Evolutionary conservation across 2,329 filamentous ascomycete species (phyloP).

Genomic region (Colletotrichum noveboracense): DNA sequence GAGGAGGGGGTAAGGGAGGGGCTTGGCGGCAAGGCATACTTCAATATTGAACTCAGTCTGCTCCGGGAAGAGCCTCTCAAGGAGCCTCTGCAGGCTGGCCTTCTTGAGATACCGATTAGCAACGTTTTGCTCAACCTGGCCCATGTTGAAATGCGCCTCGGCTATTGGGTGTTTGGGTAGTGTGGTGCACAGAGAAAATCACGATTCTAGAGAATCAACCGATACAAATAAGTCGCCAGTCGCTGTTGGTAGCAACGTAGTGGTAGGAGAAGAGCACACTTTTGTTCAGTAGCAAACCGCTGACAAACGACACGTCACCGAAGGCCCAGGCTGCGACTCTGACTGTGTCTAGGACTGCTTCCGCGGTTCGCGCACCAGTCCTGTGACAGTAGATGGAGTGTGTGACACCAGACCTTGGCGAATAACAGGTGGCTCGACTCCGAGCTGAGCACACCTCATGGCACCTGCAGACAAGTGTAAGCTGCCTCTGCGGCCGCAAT

Average conservation of each 20-base stretch:
- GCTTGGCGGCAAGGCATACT: constrained; percentile 19
- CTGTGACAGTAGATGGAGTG: not conserved
- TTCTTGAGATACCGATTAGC: constrained; percentile 30
- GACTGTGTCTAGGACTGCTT: not conserved
- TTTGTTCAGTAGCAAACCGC: not conserved
- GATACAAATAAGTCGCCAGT: not conserved
- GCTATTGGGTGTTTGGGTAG: not conserved
- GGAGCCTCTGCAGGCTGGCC: constrained; percentile 27
- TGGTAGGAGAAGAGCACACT: not conserved
- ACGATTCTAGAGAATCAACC: not conserved
- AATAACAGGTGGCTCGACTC: not conserved
- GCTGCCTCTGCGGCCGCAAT: not conserved
- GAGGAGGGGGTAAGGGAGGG: not conserved
- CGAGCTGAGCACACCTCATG: not conserved
- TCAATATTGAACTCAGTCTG: constrained; percentile 32
- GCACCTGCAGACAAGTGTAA: not conserved
- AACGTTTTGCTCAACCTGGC: constrained; percentile 25
- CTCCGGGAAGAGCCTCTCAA: constrained; percentile 29
- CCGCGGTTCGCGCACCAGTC: not conserved
- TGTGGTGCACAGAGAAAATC: not conserved
- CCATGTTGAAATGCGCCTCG: not conserved
- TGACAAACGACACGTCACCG: not conserved
- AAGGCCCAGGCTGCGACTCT: not conserved
- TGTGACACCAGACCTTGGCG: not conserved
- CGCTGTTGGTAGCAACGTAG: not conserved